Conservation (phyloP, 352 stramenopile species). For the Phytophthora citrophthora region DNA sequence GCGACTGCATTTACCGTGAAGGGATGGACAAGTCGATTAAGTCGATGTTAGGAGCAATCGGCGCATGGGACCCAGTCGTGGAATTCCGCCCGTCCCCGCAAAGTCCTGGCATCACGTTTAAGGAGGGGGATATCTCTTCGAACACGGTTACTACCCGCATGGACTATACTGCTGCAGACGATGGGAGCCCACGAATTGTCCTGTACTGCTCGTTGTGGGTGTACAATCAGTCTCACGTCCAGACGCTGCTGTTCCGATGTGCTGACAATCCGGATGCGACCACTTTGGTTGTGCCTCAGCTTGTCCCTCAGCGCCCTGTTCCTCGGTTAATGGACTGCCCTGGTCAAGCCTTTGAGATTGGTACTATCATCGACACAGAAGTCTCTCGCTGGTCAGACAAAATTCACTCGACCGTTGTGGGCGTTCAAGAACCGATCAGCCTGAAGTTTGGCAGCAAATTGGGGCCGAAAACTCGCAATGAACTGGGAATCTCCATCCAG, state of each 20-base stretch:
- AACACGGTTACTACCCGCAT: constrained; percentile 78
- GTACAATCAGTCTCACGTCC: constrained; percentile 91
- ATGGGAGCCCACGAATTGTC: constrained; percentile 84
- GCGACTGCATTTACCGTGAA: constrained; percentile 86
- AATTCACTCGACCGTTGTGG: constrained; percentile 86
- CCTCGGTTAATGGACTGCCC: constrained; percentile 87
- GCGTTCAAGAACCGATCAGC: constrained; percentile 81
- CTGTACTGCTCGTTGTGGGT: constrained; percentile 88
- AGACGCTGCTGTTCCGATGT: constrained; percentile 78
- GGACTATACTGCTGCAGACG: constrained; percentile 84
- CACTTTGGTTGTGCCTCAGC: constrained; percentile 62
- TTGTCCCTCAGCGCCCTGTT: constrained; percentile 71
- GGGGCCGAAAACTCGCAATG: constrained; percentile 69
- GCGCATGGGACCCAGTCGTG: constrained; percentile 66
- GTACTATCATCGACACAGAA: constrained; percentile 85
- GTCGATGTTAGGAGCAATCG: constrained; percentile 60
- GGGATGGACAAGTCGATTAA: constrained; percentile 72
- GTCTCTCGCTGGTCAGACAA: constrained; percentile 87
- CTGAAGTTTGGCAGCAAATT: constrained; percentile 80
- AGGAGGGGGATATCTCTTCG: constrained; percentile 68
- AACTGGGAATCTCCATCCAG: constrained; percentile 89
- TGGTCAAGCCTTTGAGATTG: constrained; percentile 85
- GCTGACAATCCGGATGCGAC: constrained; percentile 56
- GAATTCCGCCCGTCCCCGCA: constrained; percentile 74
- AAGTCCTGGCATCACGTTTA: constrained; percentile 60